These are phyloP conservation scores for Nicotiana knightiana DNA, from an alignment of 257 asterid genomes.

Conservation along the genomic window DNA sequence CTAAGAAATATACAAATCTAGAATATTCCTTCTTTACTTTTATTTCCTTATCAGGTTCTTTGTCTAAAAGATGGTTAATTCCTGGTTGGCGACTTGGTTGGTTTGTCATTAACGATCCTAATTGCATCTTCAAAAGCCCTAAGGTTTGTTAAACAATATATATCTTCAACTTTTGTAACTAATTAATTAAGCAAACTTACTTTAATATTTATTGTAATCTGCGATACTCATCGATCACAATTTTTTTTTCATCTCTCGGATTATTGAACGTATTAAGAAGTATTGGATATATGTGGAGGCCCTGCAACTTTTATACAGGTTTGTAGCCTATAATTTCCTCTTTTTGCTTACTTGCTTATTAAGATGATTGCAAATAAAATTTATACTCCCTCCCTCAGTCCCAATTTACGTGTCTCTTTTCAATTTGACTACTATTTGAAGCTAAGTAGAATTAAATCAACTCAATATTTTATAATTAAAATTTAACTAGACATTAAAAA, in stretches of 20 bases:
- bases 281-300: slow-evolving; percentile 78
- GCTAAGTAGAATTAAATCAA: too few relatives aligned
- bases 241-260: slow-evolving; percentile 29
- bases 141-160: slow-evolving; percentile 31
- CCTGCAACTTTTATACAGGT: slow-evolving; percentile 93
- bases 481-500: too few relatives aligned
- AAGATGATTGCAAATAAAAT: too few relatives aligned
- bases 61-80: slow-evolving; percentile 86
- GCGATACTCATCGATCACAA: not conserved
- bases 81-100: slow-evolving; percentile 98
- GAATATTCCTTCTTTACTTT: too few relatives aligned
- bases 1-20: too few relatives aligned
- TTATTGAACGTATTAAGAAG: slow-evolving; percentile 67
- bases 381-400: too few relatives aligned
- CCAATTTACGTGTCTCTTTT: too few relatives aligned
- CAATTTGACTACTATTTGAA: too few relatives aligned
- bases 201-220: not conserved
- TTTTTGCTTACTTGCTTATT: too few relatives aligned
- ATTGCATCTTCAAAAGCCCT: slow-evolving; percentile 41
- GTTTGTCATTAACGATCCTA: slow-evolving; percentile 68
- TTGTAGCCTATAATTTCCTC: not conserved
- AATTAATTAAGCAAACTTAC: not conserved
- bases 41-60: too few relatives aligned
- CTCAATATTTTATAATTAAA: too few relatives aligned
- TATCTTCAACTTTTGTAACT: not conserved